A percentile compares a stretch with the other conserved stretches of the same genome.
These are phyloP conservation scores for Pinus taeda DNA, from an alignment of 75 land plant genomes.

Conservation along the genomic window DNA sequence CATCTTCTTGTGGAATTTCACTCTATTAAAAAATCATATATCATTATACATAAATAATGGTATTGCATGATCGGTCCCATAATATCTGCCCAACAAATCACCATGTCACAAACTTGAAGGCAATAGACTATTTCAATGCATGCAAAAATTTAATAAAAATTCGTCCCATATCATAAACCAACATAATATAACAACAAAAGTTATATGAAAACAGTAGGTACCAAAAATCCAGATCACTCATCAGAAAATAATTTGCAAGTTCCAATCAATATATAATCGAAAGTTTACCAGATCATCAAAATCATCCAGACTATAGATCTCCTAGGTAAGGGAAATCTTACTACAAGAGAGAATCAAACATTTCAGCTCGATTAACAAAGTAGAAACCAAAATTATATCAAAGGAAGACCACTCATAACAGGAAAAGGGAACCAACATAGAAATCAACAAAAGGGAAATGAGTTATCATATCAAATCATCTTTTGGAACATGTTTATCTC, in stretches of 20 bases:
- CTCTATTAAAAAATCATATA: constrained; percentile 25
- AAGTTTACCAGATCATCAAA: neutral
- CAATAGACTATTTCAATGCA: neutral
- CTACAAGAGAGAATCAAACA: neutral
- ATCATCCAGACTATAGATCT: neutral
- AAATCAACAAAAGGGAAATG: no score
- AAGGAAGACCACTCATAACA: neutral
- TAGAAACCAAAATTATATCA: neutral
- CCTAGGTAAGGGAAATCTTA: no score
- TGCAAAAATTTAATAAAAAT: neutral
- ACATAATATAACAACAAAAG: neutral
- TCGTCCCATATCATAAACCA: neutral
- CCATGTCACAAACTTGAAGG: neutral
- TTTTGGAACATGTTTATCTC: no score
- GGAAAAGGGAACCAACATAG: no score
- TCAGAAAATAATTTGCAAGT: neutral
- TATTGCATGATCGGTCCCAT: constrained; percentile 4
- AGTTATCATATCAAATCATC: no score
- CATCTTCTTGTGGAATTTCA: constrained; percentile 62
- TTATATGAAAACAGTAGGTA: neutral
- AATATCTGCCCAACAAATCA: constrained; percentile 6
- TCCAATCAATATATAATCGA: neutral
- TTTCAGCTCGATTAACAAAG: neutral
- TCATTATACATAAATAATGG: constrained; percentile 11
- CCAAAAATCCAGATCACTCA: neutral